Evolutionary conservation across 768 basidiomycete species (phyloP), one percentile per base, ranked within the genome.

Genomic region (Coprinopsis marcescibilis): DNA sequence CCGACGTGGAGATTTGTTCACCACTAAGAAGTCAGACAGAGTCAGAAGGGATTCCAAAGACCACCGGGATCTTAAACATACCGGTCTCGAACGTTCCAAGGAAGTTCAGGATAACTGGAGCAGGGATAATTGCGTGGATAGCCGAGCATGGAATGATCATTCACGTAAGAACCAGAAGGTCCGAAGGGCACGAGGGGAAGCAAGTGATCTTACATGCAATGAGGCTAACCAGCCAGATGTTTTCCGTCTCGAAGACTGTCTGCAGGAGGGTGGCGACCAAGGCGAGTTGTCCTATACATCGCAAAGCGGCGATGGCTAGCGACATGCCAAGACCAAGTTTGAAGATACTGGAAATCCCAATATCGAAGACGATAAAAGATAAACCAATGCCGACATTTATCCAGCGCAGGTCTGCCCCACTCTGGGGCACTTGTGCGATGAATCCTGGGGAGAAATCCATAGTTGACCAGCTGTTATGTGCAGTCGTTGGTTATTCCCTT

Each of bases 11-110:
- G 85, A 78, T 61, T 89, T 91, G 67, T 91, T 89, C 34, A 83
- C 72, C 11, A 89, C 87, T 87, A 39, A 6, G 19, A 17, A 8
- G 15, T 8, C 4, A 26, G n/a, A 41, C 33, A 14, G 45, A 19
- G 21, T 27, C 7, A 44, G 23, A 17, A 14, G 24, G 4, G 20
- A 17, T 12, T 48, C 33, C 50, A 13, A 26, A 45, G 23, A 39
- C n/a, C 11, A 41, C 4, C 21, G 17, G n/a, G n/a, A n/a, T n/a
- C n/a, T n/a, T n/a, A n/a, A n/a, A 65, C 75, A 47, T 49, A 83
- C 86, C 86, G 12, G 80, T 80, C 53, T 92, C 90, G 37, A 81
- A 68, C 0, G 90, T 87, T 3, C 87, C 89, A 54, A 92, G 65
- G 3, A 86, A 55, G 58, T 89, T 90, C 45, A 92, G 62, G 21